phyloP scores from a whole-genome alignment of 768 basidiomycete genomes.

The Termitomyces sp. region DNA sequence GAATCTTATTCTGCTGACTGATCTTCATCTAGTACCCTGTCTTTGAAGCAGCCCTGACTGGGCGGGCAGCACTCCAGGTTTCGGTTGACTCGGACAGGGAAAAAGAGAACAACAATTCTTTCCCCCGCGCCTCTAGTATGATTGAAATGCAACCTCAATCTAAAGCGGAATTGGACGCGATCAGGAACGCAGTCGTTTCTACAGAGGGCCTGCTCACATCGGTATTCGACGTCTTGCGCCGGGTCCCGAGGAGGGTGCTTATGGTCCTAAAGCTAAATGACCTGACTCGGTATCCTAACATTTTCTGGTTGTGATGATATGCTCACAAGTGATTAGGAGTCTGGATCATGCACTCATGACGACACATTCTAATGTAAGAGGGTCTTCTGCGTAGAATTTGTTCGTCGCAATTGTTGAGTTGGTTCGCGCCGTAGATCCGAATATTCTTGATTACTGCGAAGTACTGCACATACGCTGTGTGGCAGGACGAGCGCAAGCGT shows the following conservation, averaged over 20 bases:
- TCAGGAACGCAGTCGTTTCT: constrained; percentile 77
- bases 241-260: constrained; percentile 76
- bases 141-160: constrained; percentile 70
- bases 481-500: constrained; percentile 59
- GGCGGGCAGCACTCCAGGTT: constrained; percentile 68
- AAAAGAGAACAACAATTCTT: constrained; percentile 28
- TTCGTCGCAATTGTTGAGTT: neutral
- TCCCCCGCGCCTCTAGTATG: constrained; percentile 68
- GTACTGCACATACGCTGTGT: constrained; percentile 77
- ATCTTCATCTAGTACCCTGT: constrained; percentile 68
- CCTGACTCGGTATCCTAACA: constrained; percentile 53
- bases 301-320: neutral
- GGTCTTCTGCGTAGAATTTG: neutral
- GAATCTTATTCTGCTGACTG: neutral
- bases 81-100: constrained; percentile 37
- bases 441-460: constrained; percentile 90
- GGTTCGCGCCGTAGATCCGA: constrained; percentile 47
- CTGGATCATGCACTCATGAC: constrained; percentile 84
- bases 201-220: constrained; percentile 78
- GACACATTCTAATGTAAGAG: constrained; percentile 68
- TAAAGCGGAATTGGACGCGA: constrained; percentile 72
- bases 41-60: constrained; percentile 94
- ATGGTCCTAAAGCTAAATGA: constrained; percentile 88
- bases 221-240: constrained; percentile 82
- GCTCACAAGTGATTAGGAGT: constrained; percentile 38